A percentile compares a stretch with the other conserved stretches of the same genome.
phyloP scores from a whole-genome alignment of 768 basidiomycete genomes.

The Rhizopogon vinicolor region DNA sequence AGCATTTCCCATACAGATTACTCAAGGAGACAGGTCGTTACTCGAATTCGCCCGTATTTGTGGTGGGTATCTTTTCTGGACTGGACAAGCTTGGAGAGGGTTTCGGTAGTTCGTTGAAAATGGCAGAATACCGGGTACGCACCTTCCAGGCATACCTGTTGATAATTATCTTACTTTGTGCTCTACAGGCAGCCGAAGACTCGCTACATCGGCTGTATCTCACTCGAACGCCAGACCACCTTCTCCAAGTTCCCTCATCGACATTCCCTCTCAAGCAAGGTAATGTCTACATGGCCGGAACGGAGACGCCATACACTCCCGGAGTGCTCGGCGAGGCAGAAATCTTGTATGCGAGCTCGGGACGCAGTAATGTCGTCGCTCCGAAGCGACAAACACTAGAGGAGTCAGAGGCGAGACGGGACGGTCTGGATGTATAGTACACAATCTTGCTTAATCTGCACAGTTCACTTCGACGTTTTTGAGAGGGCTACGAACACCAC shows the following conservation, averaged over 20 bases:
- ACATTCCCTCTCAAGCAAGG: slow-evolving; percentile 61
- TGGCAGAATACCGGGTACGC: slow-evolving; percentile 90
- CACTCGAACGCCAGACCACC: slow-evolving; percentile 66
- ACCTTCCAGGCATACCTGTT: slow-evolving; percentile 2
- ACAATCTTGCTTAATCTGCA: slow-evolving; percentile 19
- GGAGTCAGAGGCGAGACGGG: slow-evolving; percentile 14
- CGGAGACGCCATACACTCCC: slow-evolving; percentile 46
- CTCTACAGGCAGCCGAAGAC: slow-evolving; percentile 74
- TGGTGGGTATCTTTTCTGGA: slow-evolving; percentile 92
- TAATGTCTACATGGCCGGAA: slow-evolving; percentile 45
- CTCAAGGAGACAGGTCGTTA: slow-evolving; percentile 91
- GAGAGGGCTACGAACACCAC: background rate
- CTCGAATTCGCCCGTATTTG: slow-evolving; percentile 86
- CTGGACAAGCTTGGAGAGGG: slow-evolving; percentile 88
- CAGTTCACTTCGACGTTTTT: slow-evolving; percentile 13
- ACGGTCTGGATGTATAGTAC: slow-evolving; percentile 20
- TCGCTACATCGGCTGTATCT: slow-evolving; percentile 80
- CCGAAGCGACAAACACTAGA: slow-evolving; percentile 26
- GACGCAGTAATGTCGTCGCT: slow-evolving; percentile 40
- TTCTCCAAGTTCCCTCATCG: slow-evolving; percentile 65
- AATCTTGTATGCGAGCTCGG: slow-evolving; percentile 65
- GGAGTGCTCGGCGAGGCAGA: slow-evolving; percentile 58
- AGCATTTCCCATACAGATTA: slow-evolving; percentile 42
- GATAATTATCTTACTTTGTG: slow-evolving; percentile 3
- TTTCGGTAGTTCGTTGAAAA: slow-evolving; percentile 86